Conservation (phyloP, 164 flowering plant species). For the Kingdonia uniflora region DNA sequence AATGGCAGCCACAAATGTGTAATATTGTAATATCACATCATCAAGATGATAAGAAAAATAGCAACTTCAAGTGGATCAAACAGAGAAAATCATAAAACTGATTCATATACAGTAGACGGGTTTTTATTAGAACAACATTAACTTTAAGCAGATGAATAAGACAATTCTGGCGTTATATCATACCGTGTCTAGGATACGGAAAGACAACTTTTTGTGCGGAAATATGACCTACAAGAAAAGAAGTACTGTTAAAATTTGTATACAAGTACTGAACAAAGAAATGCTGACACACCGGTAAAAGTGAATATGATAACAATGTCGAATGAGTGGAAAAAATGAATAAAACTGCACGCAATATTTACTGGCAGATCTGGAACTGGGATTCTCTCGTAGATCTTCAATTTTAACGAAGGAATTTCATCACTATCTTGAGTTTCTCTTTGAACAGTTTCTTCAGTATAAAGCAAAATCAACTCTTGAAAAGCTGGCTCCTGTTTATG, state of each 20-base stretch:
- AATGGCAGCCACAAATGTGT: too few relatives aligned
- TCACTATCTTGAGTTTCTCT: slow-evolving; percentile 15
- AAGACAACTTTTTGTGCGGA: slow-evolving; percentile 92
- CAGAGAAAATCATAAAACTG: too few relatives aligned
- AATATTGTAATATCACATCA: too few relatives aligned
- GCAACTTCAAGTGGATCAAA: too few relatives aligned
- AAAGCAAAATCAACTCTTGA: slow-evolving; percentile 78
- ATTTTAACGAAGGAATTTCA: slow-evolving; percentile 49
- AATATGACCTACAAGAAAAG: slow-evolving; percentile 67
- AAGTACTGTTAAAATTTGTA: neutral
- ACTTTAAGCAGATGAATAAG: too few relatives aligned
- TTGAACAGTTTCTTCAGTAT: slow-evolving; percentile 40
- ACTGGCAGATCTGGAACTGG: slow-evolving; percentile 96
- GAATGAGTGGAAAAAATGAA: neutral
- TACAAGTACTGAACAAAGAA: too few relatives aligned
- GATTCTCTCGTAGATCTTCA: slow-evolving; percentile 82
- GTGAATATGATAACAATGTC: too few relatives aligned
- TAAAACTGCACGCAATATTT: neutral
- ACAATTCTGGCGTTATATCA: slow-evolving; percentile 6
- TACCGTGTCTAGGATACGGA: slow-evolving; percentile 93
- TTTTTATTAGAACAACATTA: too few relatives aligned
- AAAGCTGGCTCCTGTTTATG: slow-evolving; percentile 78
- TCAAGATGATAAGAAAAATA: too few relatives aligned
- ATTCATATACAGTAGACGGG: too few relatives aligned
- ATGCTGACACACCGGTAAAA: too few relatives aligned